phyloP scores from a whole-genome alignment of 2,329 filamentous ascomycete genomes.

The Magnaporthales sp. region DNA sequence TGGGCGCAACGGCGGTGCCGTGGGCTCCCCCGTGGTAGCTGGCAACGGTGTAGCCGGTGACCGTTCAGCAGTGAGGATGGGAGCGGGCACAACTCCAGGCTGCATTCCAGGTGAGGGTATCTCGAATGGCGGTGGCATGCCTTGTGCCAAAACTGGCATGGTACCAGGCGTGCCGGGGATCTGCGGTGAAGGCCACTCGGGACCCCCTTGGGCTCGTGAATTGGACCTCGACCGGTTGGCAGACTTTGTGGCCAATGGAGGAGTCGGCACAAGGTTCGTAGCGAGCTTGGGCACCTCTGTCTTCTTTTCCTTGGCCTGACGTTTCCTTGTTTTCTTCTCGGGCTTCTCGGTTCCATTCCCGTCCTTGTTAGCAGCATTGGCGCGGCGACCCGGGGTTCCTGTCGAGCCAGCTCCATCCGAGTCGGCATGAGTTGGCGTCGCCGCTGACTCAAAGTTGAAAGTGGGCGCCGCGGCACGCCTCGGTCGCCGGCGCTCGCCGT shows the following conservation, averaged over 20 bases:
- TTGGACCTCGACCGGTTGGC: slow-evolving; percentile 44
- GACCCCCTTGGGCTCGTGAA: slow-evolving; percentile 31
- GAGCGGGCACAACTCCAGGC: slow-evolving; percentile 26
- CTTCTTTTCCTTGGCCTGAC: slow-evolving; percentile 29
- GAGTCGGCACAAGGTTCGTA: slow-evolving; percentile 38
- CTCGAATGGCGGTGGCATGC: slow-evolving; percentile 35
- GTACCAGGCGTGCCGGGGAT: slow-evolving; percentile 29
- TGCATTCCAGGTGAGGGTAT: slow-evolving; percentile 31
- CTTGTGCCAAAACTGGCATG: slow-evolving; percentile 16
- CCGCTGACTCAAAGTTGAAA: slow-evolving; percentile 53
- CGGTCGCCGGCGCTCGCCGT: slow-evolving; percentile 51
- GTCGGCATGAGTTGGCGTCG: slow-evolving; percentile 30
- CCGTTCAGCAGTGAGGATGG: slow-evolving; percentile 18
- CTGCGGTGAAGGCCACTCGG: slow-evolving; percentile 5
- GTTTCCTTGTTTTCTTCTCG: slow-evolving; percentile 31
- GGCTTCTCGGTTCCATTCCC: slow-evolving; percentile 35
- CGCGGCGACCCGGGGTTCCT: slow-evolving; percentile 48
- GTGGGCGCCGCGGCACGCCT: slow-evolving; percentile 61
- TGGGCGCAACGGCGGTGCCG: slow-evolving; percentile 47
- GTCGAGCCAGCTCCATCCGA: slow-evolving; percentile 49
- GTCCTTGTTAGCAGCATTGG: slow-evolving; percentile 26
- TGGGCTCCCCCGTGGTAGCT: slow-evolving; percentile 39
- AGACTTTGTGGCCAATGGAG: slow-evolving; percentile 28
- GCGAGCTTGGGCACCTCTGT: slow-evolving; percentile 27
- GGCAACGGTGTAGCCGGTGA: slow-evolving; percentile 12